Base-by-base conservation (phyloP, 1,139 yeast genomes). In the Hansenula anomala region DNA sequence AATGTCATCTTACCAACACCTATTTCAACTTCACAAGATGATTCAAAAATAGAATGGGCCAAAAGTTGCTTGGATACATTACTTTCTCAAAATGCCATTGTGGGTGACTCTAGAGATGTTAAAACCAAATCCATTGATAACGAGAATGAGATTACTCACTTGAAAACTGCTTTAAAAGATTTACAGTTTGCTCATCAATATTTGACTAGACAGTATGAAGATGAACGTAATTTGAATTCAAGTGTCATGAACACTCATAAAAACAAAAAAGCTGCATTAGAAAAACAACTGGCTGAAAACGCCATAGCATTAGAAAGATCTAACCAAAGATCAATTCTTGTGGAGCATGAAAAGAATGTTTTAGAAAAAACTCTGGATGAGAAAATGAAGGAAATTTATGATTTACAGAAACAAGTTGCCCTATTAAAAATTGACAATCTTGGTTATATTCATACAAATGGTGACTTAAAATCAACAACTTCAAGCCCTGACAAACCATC, bases 101-200 rank as follows among this genome's bases (percentile, higher is more conserved):
- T 11, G 19, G 15, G 30, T 4, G n/a, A 28, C 25, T 12, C 39
- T 13, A 38, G 23, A 20, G 37, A 32, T 14, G 16, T 36, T 14
- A 28, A 22, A 9, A 20, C 14, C 2, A 13, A 36, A 10, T 31
- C 34, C 15, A 39, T 30, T 15, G 42, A 42, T 16, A 42, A 46
- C 6, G 41, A 40, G 23, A 40, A 63, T 48, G 54, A 62, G 11
- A 39, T 70, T 6, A 51, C 61, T 23, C 78, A 70, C 36, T 66
- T 75, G 52, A 72, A 67, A 46, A 75, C 82, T 0, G 83, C 84
- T 1, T 60, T 80, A 36, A 70, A 67, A 41, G 87, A 80, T 52
- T 64, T 80, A 41, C 74, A 79, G 43, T 79, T 79, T 55, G 77
- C 84, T 3, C 84, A 79, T 55, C 76, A 73, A 46, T 80, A 78